These are phyloP conservation scores for Corchorus olitorius DNA, from an alignment of 345 rosid genomes.

Conservation along the genomic window DNA sequence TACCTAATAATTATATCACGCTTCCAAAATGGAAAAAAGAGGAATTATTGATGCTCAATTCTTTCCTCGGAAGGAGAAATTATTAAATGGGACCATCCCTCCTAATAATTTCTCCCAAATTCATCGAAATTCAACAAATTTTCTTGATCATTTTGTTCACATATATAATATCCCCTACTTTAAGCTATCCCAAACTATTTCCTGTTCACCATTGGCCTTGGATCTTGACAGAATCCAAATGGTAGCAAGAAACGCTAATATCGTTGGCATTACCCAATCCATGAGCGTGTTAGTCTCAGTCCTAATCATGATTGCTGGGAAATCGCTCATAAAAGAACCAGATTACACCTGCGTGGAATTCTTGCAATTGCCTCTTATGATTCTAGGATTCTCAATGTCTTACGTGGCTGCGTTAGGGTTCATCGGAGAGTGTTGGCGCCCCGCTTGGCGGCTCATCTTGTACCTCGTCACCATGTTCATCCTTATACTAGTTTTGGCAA, in stretches of 20 bases:
- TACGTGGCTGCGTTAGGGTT: slow-evolving; percentile 73
- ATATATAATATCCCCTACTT: not conserved
- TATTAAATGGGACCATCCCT: too few species aligned
- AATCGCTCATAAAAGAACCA: slow-evolving; percentile 73
- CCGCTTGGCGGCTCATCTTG: slow-evolving; percentile 69
- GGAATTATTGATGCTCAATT: too few species aligned
- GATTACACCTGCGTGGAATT: slow-evolving; percentile 85
- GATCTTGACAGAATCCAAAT: slow-evolving; percentile 34
- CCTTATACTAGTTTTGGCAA: slow-evolving; percentile 59
- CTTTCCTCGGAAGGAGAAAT: too few species aligned
- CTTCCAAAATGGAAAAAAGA: too few species aligned
- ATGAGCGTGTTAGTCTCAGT: slow-evolving; percentile 79
- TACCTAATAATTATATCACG: too few species aligned
- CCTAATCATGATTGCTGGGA: slow-evolving; percentile 83
- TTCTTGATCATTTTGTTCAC: slow-evolving; percentile 8
- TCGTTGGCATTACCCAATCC: slow-evolving; percentile 84
- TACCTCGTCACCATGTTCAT: slow-evolving; percentile 79
- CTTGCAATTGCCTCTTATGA: slow-evolving; percentile 90
- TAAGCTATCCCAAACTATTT: not conserved
- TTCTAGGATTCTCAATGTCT: slow-evolving; percentile 68
- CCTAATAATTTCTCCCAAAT: too few species aligned
- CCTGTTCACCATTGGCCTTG: not conserved
- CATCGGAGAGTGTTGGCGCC: slow-evolving; percentile 86
- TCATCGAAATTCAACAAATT: not conserved
- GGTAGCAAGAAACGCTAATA: slow-evolving; percentile 75